Evolutionary conservation across 2,329 filamentous ascomycete genomes (phyloP).

Genomic region (Dactylellina sp.): DNA sequence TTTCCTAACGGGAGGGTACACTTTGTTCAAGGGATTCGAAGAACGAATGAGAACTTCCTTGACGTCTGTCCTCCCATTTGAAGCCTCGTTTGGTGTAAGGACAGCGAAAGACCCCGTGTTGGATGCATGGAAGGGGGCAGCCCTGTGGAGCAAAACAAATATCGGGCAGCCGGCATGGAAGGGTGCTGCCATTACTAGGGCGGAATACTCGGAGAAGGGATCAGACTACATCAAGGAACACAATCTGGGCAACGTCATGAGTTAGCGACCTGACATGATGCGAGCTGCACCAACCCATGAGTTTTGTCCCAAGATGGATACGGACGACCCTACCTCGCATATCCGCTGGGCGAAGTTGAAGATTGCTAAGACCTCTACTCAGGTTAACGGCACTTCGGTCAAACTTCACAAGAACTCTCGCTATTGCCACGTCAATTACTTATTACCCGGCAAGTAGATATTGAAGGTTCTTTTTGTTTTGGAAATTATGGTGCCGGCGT

Average conservation of each 20-base stretch:
- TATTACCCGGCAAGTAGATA: no score
- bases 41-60: constrained; percentile 81
- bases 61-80: constrained; percentile 76
- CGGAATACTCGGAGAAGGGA: constrained; percentile 92
- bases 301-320: constrained; percentile 12
- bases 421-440: neutral
- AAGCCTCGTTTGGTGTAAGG: constrained; percentile 75
- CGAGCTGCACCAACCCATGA: neutral
- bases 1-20: constrained; percentile 95
- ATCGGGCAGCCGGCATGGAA: constrained; percentile 71
- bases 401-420: neutral
- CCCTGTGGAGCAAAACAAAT: constrained; percentile 76
- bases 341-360: no score
- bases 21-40: constrained; percentile 86
- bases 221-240: constrained; percentile 86
- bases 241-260: constrained; percentile 59
- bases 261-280: constrained; percentile 61
- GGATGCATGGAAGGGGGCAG: constrained; percentile 94
- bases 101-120: constrained; percentile 80
- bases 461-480: neutral
- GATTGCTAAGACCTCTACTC: no score
- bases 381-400: no score
- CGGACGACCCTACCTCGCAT: no score
- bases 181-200: constrained; percentile 76
- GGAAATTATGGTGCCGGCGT: neutral